phyloP scores from a whole-genome alignment of 2,329 filamentous ascomycete genomes.

The Sordariomycetes sp. region DNA sequence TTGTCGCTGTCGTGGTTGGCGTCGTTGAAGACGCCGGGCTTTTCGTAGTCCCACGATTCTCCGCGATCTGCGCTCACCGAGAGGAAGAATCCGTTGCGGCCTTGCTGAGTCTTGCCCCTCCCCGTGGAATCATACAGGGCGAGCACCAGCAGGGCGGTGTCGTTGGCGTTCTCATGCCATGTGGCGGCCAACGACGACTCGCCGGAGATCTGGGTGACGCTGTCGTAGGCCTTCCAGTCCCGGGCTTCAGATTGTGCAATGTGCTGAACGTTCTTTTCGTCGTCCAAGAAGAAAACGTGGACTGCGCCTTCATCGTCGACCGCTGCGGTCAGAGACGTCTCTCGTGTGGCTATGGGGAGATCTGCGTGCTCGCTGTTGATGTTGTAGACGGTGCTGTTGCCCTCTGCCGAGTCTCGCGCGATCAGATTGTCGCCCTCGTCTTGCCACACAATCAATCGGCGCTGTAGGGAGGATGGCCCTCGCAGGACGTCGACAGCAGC shows the following conservation, averaged over 20 bases:
- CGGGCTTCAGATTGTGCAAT: too few species aligned
- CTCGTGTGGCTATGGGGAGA: conserved; percentile 6
- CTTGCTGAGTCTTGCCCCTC: conserved; percentile 9
- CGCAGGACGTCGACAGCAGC: conserved; percentile 7
- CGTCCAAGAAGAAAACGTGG: conserved; percentile 13
- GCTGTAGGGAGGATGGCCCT: conserved; percentile 1
- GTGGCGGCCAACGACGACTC: conserved; percentile 10
- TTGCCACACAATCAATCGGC: conserved; percentile 12
- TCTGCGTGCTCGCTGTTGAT: conserved; percentile 5
- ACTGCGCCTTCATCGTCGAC: conserved; percentile 7
- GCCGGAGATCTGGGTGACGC: conserved; percentile 3
- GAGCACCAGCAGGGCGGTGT: conserved; percentile 4
- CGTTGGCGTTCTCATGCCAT: conserved; percentile 9
- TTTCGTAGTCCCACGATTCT: too few species aligned
- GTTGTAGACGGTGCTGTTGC: conserved; percentile 4
- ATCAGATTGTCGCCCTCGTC: conserved; percentile 11
- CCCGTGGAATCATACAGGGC: conserved; percentile 5
- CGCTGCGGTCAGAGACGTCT: conserved; percentile 10
- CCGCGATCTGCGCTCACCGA: too few species aligned
- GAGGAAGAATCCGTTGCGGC: too few species aligned
- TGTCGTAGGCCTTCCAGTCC: too few species aligned
- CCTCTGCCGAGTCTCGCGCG: conserved; percentile 3
- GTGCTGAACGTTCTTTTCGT: not conserved
- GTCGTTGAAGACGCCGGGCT: too few species aligned
- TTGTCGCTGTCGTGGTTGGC: too few species aligned